Conservation (phyloP, 1,284 basidiomycete species). For the Sporisorium exsertum region DNA sequence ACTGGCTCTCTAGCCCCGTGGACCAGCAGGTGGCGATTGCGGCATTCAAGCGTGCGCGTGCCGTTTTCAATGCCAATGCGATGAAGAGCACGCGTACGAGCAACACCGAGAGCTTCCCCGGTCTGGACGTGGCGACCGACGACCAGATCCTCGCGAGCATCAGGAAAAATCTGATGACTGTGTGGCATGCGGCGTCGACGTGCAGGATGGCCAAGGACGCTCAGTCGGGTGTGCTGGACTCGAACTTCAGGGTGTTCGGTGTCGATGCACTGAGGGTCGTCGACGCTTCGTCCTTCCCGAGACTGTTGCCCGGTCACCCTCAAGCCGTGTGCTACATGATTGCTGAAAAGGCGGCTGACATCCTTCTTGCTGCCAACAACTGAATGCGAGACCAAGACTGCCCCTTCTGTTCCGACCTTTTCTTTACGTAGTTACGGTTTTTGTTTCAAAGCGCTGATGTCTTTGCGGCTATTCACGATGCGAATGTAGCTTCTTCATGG, state of each 20-base stretch:
- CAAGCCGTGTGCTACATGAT: conserved; percentile 59
- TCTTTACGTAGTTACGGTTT: neutral
- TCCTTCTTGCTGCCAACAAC: conserved; percentile 32
- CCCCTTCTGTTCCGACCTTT: neutral
- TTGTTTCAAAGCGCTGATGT: neutral
- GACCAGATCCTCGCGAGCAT: conserved; percentile 70
- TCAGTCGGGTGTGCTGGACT: conserved; percentile 72
- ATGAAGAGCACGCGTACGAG: conserved; percentile 69
- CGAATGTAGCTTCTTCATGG: neutral
- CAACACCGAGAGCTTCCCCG: conserved; percentile 68
- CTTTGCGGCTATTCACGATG: neutral
- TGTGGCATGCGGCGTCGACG: conserved; percentile 70
- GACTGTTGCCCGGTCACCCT: conserved; percentile 52
- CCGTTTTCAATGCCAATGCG: conserved; percentile 65
- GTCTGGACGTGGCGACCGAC: conserved; percentile 67
- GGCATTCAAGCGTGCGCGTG: conserved; percentile 35
- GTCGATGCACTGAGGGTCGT: conserved; percentile 71
- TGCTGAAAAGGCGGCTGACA: conserved; percentile 45
- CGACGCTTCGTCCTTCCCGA: conserved; percentile 73
- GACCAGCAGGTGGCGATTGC: conserved; percentile 68
- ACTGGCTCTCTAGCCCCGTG: conserved; percentile 53
- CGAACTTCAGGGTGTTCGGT: conserved; percentile 72
- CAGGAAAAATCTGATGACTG: conserved; percentile 69
- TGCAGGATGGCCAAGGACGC: conserved; percentile 68
- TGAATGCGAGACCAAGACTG: conserved; percentile 1